Conservation (phyloP, 805 yeast species). For the Lipomyces starkeyi region DNA sequence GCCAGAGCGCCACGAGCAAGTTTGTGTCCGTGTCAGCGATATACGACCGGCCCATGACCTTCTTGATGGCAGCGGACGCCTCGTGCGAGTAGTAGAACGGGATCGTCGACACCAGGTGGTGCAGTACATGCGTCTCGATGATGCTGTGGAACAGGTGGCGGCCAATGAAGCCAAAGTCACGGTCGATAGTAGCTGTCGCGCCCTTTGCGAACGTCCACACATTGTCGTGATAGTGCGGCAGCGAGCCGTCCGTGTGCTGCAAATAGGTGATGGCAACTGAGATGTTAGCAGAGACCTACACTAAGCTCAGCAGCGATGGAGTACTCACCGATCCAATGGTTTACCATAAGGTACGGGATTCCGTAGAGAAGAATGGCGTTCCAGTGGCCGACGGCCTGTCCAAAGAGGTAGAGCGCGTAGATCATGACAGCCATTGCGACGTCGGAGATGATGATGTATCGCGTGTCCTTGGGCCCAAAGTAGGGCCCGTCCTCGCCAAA, state of each 20-base stretch:
- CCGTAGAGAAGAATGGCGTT: conserved; percentile 71
- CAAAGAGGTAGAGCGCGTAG: conserved; percentile 62
- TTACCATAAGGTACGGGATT: conserved; percentile 77
- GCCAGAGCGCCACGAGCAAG: conserved; percentile 71
- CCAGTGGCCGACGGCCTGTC: conserved; percentile 65
- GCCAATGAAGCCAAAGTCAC: conserved; percentile 83
- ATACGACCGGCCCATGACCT: conserved; percentile 86
- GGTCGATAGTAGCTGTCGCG: conserved; percentile 87
- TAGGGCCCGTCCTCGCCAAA: conserved; percentile 67
- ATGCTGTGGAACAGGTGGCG: conserved; percentile 82
- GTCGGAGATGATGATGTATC: conserved; percentile 74
- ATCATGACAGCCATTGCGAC: conserved; percentile 60
- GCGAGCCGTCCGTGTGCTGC: conserved; percentile 78
- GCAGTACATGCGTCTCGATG: conserved; percentile 88
- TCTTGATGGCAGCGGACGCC: conserved; percentile 70
- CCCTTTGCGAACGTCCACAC: conserved; percentile 85
- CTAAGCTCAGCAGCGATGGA: background rate
- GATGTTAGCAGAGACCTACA: conserved; percentile 1
- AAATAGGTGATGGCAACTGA: conserved; percentile 77
- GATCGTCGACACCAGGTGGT: conserved; percentile 81
- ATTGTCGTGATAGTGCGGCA: conserved; percentile 78
- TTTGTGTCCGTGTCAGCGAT: conserved; percentile 66
- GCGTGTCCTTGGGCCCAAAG: conserved; percentile 72
- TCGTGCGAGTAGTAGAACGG: conserved; percentile 75
- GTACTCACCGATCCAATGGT: conserved; percentile 74